Conservation (phyloP, 2,329 filamentous ascomycete species). For the Pseudogymnoascus sp. region DNA sequence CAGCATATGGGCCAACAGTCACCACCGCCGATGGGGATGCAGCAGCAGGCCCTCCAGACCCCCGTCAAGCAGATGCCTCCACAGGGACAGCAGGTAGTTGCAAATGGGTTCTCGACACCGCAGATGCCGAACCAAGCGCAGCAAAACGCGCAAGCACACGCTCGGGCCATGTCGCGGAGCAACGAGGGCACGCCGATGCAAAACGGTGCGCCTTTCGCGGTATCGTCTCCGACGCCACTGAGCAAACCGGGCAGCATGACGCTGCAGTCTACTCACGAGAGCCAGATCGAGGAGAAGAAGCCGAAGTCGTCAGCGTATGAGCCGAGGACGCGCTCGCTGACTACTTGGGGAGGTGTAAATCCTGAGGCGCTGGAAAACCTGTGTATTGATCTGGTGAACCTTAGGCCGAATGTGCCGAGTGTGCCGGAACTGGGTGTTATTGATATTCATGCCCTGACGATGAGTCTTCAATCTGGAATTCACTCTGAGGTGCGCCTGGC, state of each 20-base stretch:
- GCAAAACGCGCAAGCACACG: conserved; percentile 34
- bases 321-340: conserved; percentile 45
- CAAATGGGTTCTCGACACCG: conserved; percentile 43
- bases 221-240: conserved; percentile 37
- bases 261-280: conserved; percentile 21
- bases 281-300: conserved; percentile 8
- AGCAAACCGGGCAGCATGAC: conserved; percentile 21
- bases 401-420: conserved; percentile 67
- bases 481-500: conserved; percentile 84
- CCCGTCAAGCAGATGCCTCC: conserved; percentile 37
- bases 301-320: conserved; percentile 35
- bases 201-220: conserved; percentile 34
- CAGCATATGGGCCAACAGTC: conserved; percentile 36
- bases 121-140: conserved; percentile 37
- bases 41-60: conserved; percentile 34
- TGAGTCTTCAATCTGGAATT: conserved; percentile 83
- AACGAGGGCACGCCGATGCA: conserved; percentile 34
- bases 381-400: conserved; percentile 56
- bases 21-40: conserved; percentile 33
- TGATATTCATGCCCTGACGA: conserved; percentile 81
- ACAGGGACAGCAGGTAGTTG: conserved; percentile 37
- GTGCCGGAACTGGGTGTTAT: conserved; percentile 76
- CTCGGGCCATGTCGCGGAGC: conserved; percentile 45
- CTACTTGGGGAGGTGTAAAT: conserved; percentile 64
- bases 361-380: conserved; percentile 55